Evolutionary conservation across 495 filamentous ascomycete genomes (phyloP).

Genomic region (Recurvomyces mirabilis): DNA sequence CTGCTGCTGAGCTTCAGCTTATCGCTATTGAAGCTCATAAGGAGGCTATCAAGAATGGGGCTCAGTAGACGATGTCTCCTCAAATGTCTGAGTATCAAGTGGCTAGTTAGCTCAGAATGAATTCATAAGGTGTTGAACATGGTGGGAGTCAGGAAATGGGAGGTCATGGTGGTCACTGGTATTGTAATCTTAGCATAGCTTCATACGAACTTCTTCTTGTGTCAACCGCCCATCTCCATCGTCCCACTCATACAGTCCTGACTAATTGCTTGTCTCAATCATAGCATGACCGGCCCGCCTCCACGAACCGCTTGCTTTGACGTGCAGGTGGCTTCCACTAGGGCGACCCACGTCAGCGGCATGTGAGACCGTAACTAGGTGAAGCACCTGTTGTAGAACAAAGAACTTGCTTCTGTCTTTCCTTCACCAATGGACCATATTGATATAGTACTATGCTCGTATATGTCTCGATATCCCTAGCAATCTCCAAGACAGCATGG

Average conservation of each 20-base stretch:
- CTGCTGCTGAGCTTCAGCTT: constrained; percentile 8
- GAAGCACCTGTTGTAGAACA: not conserved
- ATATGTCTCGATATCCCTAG: not conserved
- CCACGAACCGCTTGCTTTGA: not conserved
- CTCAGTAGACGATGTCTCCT: not conserved
- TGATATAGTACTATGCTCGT: not conserved
- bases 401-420: not conserved
- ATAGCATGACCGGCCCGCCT: not conserved
- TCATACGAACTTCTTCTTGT: too few relatives aligned
- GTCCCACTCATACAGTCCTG: not conserved
- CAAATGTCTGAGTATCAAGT: not conserved
- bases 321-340: constrained; percentile 1
- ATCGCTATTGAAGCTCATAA: constrained; percentile 17
- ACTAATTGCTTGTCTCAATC: not conserved
- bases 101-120: too few relatives aligned
- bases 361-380: not conserved
- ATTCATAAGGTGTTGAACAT: too few relatives aligned
- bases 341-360: not conserved
- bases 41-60: not conserved
- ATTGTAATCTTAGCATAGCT: too few relatives aligned
- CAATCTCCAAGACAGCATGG: constrained; percentile 2
- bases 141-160: too few relatives aligned
- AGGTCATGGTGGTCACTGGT: too few relatives aligned
- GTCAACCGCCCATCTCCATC: not conserved
- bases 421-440: not conserved